These are phyloP conservation scores for Phytophthora constricta DNA, from an alignment of 352 stramenopile species.

Conservation along the genomic window DNA sequence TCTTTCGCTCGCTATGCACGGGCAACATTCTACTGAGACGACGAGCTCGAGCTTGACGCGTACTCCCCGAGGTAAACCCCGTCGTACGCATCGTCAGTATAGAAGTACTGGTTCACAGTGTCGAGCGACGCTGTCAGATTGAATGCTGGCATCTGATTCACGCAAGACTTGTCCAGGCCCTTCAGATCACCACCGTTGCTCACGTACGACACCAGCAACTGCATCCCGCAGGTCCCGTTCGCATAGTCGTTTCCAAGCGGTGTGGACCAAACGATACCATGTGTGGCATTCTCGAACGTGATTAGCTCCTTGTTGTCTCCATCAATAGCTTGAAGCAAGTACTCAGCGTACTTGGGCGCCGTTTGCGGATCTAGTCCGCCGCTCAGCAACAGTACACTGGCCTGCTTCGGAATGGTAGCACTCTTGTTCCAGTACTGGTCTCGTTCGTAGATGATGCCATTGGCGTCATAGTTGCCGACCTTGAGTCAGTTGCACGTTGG, in stretches of 20 bases:
- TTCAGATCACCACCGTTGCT: slow-evolving; percentile 31
- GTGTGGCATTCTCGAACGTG: slow-evolving; percentile 39
- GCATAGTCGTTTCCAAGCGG: slow-evolving; percentile 21
- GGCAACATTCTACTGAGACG: not conserved
- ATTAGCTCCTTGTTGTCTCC: slow-evolving; percentile 39
- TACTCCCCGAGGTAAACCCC: not conserved
- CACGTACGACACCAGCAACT: slow-evolving; percentile 46
- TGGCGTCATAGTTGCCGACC: slow-evolving; percentile 9
- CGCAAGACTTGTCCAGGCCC: slow-evolving; percentile 43
- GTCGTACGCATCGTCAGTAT: not conserved
- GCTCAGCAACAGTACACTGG: slow-evolving; percentile 49
- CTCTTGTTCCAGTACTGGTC: slow-evolving; percentile 55
- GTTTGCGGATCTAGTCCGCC: slow-evolving; percentile 48
- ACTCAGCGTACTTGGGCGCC: slow-evolving; percentile 50
- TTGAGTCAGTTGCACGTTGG: slow-evolving; percentile 20
- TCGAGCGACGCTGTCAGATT: slow-evolving; percentile 17
- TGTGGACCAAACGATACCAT: slow-evolving; percentile 34
- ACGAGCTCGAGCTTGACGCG: not conserved
- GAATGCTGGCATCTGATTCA: slow-evolving; percentile 27
- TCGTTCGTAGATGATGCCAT: slow-evolving; percentile 38
- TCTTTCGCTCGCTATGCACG: too few relatives aligned
- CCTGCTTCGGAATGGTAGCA: slow-evolving; percentile 32
- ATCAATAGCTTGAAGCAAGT: slow-evolving; percentile 28
- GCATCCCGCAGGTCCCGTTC: slow-evolving; percentile 37
- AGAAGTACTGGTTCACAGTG: not conserved